Conservation (phyloP, 257 asterid genomes). For the Cinchona pubescens region DNA sequence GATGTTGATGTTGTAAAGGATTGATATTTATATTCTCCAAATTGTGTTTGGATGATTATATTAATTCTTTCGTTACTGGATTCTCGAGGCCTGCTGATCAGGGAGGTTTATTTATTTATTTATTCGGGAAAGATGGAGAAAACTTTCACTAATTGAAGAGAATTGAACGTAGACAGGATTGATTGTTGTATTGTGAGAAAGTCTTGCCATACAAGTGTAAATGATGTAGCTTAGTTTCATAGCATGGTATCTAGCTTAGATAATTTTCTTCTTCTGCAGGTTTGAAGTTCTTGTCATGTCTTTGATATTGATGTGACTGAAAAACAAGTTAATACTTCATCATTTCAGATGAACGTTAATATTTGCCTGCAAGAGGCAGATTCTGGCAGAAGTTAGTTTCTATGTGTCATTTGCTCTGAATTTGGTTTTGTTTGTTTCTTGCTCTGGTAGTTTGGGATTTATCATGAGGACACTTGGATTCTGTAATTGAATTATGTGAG, state of each 20-base stretch:
- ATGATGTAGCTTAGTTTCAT: neutral
- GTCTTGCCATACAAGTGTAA: neutral
- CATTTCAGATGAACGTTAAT: neutral
- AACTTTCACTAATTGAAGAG: neutral
- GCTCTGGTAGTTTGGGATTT: neutral
- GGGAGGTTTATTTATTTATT: too few relatives aligned
- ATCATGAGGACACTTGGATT: neutral
- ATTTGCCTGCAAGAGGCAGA: neutral
- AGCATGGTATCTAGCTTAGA: too few relatives aligned
- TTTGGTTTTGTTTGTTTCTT: neutral
- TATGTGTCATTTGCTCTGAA: neutral
- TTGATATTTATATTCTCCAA: too few relatives aligned
- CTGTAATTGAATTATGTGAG: neutral
- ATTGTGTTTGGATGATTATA: neutral
- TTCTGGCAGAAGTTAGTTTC: too few relatives aligned
- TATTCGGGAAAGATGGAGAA: too few relatives aligned
- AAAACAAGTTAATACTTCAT: too few relatives aligned
- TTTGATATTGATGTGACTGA: too few relatives aligned
- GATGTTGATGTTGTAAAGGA: neutral
- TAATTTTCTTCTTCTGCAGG: too few relatives aligned
- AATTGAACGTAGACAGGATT: neutral
- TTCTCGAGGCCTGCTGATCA: neutral
- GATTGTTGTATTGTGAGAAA: neutral
- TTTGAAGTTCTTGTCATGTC: too few relatives aligned
- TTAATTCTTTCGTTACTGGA: neutral